Evolutionary conservation across 495 filamentous ascomycete species (phyloP), one percentile per base, ranked within the genome.

Genomic region (Penicillium desertorum): DNA sequence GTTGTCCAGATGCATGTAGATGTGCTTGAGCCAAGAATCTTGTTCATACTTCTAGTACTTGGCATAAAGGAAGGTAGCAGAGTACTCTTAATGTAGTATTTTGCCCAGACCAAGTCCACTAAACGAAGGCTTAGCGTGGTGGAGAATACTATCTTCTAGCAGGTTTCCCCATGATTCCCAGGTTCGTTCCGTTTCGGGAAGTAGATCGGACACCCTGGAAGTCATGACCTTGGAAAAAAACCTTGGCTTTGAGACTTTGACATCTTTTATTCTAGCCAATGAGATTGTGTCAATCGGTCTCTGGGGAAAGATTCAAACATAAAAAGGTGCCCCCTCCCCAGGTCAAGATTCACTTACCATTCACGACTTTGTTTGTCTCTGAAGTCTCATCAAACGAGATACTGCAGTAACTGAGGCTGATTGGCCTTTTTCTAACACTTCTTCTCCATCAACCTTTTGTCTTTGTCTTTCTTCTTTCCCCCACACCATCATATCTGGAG

Each of bases 251-350:
- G 48, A 30, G 22, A 30, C 16, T 12, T 49, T 20, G 51, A 25
- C 39, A 47, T 25, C 20, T 43, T 22, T 44, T n/a, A 45, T 54
- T 19, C 43, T 37, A 20, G 34, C 58, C 57, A 60, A 60, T 55
- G 20, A 29, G 22, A 37, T 32, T 10, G 1, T 58, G 37, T 16
- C 45, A 61, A 64, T 53, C 22, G 48, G 45, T 39, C 54, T 48
- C 27, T 58, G 25, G 25, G 25, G 46, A n/a, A 30, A 25, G 20
- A 25, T 22, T 34, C 11, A 34, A 45, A 48, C 51, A 65, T 65
- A 65, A 62, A 65, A 58, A 36, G 53, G 44, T 6, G 36, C 27
- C 17, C 50, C 50, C 9, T n/a, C 37, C n/a, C 14, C 22, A 19
- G 16, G 41, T 19, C n/a, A 42, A 20, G 8, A 14, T 17, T 16